phyloP scores from a whole-genome alignment of 495 filamentous ascomycete species.

The Neurospora sp. region DNA sequence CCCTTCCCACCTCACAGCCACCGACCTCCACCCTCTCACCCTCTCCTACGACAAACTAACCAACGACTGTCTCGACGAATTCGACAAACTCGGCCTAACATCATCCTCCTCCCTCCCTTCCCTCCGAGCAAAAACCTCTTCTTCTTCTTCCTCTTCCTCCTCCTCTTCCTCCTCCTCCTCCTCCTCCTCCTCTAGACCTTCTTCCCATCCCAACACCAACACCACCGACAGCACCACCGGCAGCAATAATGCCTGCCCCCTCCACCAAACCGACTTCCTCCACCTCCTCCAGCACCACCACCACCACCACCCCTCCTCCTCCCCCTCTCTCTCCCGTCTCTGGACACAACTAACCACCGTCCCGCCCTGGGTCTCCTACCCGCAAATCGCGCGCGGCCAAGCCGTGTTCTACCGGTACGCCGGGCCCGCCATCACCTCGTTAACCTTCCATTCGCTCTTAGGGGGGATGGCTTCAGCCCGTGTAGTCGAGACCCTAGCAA shows the following conservation, averaged over 20 bases:
- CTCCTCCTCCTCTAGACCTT: neutral
- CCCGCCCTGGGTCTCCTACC: conserved; percentile 76
- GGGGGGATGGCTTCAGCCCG: conserved; percentile 54
- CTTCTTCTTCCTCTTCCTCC: neutral
- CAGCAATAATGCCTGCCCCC: neutral
- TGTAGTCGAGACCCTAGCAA: conserved; percentile 63
- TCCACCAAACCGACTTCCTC: conserved; percentile 46
- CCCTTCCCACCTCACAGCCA: conserved; percentile 48
- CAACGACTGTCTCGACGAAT: conserved; percentile 50
- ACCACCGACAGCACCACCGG: neutral
- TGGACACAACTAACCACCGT: conserved; percentile 62
- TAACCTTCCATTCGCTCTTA: conserved; percentile 56
- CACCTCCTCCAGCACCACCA: conserved; percentile 38
- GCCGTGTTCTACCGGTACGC: conserved; percentile 65
- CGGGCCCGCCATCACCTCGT: conserved; percentile 46
- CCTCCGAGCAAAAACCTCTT: neutral
- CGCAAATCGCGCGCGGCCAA: conserved; percentile 62
- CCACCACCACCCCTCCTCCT: conserved; percentile 45
- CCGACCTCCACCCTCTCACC: conserved; percentile 50
- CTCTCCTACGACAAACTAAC: conserved; percentile 59
- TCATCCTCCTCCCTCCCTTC: neutral
- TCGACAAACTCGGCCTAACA: conserved; percentile 44
- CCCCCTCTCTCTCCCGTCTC: conserved; percentile 44
- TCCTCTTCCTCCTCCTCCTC: too few species aligned
- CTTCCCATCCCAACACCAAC: neutral